Base-by-base conservation (phyloP, 306 rosid genomes). In the Cicer pinnatifidum region DNA sequence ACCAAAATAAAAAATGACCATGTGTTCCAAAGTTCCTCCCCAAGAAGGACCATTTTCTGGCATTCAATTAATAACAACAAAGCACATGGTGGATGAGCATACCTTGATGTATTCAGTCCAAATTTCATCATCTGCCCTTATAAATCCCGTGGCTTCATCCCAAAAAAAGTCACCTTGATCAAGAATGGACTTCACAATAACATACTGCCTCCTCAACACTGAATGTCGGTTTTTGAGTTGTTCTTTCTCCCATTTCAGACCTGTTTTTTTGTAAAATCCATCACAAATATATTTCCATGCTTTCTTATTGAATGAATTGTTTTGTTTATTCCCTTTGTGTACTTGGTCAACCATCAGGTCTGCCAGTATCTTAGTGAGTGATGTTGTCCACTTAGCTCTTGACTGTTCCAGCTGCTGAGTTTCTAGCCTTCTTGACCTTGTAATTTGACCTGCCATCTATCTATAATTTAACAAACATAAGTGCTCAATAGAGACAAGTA, bases 181-280 rank as follows among this genome's bases (percentile, higher is more conserved):
- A 66, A 88, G 90, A 73, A 89, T 84, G 37, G 86, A 77, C 79
- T 81, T 88, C 6, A 89, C 85, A n/a, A 73, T 69, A 23, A 66
- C 8, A 68, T 88, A 85, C 82, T 85, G 89, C 82, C 78, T 86
- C 80, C 90, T 89, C 87, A 92, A 19, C 53, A 85, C 93, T 6
- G 93, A 84, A 66, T 80, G 76, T 50, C 91, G 84, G 76, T 89
- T 91, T 85, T 89, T 89, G 77, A 89, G 88, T 71, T 91, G 91
- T 46, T 89, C 97, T 85, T 78, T 86, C 69, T 86, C 96, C 97
- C 91, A 92, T 75, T 78, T 82, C 84, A 92, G 77, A 73, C 86
- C 87, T 9, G 93, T 86, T 83, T 68, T 88, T 75, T 20, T 79
- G 74, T 73, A 80, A 75, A 89, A 89, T 60, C 67, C 93, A 59